Evolutionary conservation across 1,139 yeast genomes (phyloP).

Genomic region (Suhomyces wounanorum): DNA sequence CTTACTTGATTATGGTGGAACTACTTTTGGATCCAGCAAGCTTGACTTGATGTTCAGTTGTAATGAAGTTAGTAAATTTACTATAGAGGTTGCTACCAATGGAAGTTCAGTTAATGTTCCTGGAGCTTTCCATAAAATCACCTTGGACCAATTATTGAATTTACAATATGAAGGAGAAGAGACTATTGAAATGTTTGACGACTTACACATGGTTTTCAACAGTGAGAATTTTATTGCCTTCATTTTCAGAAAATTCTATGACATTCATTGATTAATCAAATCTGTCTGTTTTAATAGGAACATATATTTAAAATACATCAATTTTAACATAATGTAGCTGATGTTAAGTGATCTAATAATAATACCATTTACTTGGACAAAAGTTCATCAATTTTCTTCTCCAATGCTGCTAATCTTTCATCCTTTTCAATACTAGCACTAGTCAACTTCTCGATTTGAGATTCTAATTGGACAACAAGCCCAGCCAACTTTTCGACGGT

Average conservation of each 20-base stretch:
- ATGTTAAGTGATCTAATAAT: background rate
- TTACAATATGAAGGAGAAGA: conserved; percentile 64
- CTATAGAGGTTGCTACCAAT: conserved; percentile 57
- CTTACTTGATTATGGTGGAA: conserved; percentile 57
- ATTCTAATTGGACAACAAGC: conserved; percentile 58
- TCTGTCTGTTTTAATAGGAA: background rate
- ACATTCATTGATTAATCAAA: conserved; percentile 24
- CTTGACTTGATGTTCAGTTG: conserved; percentile 76
- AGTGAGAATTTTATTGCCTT: conserved; percentile 65
- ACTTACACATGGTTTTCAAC: conserved; percentile 60
- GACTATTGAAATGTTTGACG: conserved; percentile 58
- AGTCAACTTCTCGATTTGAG: conserved; percentile 52
- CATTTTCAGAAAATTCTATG: conserved; percentile 74
- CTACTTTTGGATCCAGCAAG: conserved; percentile 50
- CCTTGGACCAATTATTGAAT: conserved; percentile 68
- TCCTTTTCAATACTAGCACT: conserved; percentile 63
- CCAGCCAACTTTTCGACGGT: conserved; percentile 66
- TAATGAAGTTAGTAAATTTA: conserved; percentile 71
- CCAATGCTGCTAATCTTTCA: conserved; percentile 50
- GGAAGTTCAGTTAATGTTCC: conserved; percentile 43
- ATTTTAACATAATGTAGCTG: background rate
- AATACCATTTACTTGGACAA: conserved; percentile 21
- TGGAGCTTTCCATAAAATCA: conserved; percentile 55
- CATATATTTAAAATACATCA: background rate
- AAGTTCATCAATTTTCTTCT: conserved; percentile 43